phyloP scores from a whole-genome alignment of 2,329 filamentous ascomycete species.

The Neofusicoccum parvum region DNA sequence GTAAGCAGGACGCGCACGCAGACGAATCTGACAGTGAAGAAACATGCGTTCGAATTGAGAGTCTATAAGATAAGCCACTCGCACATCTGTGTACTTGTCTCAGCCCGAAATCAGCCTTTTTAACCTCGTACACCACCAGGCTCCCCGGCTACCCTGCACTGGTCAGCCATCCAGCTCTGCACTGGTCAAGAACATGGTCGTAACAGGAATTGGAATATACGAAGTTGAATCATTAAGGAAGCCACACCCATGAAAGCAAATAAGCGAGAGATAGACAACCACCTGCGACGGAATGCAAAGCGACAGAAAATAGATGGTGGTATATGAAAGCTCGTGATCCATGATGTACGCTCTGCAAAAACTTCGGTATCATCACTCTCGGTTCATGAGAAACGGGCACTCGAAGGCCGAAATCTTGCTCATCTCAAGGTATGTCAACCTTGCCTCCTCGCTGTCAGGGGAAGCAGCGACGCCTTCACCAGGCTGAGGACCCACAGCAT shows the following conservation, averaged over 20 bases:
- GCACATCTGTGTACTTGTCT: neutral
- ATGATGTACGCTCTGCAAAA: neutral
- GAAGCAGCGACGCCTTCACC: constrained; percentile 41
- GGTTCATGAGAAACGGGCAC: constrained; percentile 43
- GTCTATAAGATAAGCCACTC: constrained; percentile 15
- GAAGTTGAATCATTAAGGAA: neutral
- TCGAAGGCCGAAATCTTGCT: constrained; percentile 30
- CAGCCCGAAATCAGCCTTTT: constrained; percentile 1
- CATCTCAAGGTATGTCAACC: constrained; percentile 42
- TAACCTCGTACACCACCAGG: constrained; percentile 10
- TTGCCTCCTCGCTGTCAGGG: constrained; percentile 35
- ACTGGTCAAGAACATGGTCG: neutral
- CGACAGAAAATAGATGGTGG: neutral
- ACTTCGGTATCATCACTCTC: constrained; percentile 29
- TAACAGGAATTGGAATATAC: neutral
- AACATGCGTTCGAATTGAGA: constrained; percentile 2
- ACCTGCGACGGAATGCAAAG: neutral
- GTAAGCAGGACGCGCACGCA: constrained; percentile 7
- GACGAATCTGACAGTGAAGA: constrained; percentile 4
- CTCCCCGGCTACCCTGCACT: neutral
- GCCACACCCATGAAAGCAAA: neutral
- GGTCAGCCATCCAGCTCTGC: neutral
- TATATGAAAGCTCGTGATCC: neutral
- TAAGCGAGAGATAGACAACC: neutral
- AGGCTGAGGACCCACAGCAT: constrained; percentile 31